These are phyloP conservation scores for Macrophomina tecta DNA, from an alignment of 2,329 filamentous ascomycete species.

Conservation along the genomic window DNA sequence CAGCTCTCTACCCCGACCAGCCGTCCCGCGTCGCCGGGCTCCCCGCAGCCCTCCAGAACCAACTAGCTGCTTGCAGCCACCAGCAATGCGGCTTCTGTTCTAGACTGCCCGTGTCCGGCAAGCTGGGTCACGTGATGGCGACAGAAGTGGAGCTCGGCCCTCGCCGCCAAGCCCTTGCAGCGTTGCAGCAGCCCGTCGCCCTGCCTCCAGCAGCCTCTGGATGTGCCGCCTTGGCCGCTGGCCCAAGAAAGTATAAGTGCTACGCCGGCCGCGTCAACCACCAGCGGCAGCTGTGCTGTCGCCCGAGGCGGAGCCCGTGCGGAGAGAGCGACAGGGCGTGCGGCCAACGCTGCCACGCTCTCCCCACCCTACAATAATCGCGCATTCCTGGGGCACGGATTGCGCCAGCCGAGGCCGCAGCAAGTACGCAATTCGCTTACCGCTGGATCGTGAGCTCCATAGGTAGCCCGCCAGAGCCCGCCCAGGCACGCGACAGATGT, in stretches of 20 bases:
- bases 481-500: background rate
- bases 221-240: background rate
- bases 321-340: slow-evolving; percentile 4
- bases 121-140: background rate
- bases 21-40: background rate
- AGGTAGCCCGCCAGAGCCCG: background rate
- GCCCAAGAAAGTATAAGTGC: slow-evolving; percentile 1
- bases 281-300: background rate
- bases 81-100: background rate
- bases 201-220: background rate
- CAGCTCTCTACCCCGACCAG: background rate
- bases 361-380: slow-evolving; percentile 24
- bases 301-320: slow-evolving; percentile 12
- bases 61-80: background rate
- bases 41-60: background rate
- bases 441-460: slow-evolving; percentile 3
- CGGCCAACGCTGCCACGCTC: background rate
- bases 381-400: slow-evolving; percentile 24
- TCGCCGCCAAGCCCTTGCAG: background rate
- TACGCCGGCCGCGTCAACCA: background rate
- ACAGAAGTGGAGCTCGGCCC: slow-evolving; percentile 4
- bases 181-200: background rate
- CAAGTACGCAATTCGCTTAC: slow-evolving; percentile 21
- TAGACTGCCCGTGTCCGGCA: background rate
- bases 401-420: slow-evolving; percentile 25